These are phyloP conservation scores for Aspergillus amoenus DNA, from an alignment of 2,329 filamentous ascomycete species.

Conservation along the genomic window DNA sequence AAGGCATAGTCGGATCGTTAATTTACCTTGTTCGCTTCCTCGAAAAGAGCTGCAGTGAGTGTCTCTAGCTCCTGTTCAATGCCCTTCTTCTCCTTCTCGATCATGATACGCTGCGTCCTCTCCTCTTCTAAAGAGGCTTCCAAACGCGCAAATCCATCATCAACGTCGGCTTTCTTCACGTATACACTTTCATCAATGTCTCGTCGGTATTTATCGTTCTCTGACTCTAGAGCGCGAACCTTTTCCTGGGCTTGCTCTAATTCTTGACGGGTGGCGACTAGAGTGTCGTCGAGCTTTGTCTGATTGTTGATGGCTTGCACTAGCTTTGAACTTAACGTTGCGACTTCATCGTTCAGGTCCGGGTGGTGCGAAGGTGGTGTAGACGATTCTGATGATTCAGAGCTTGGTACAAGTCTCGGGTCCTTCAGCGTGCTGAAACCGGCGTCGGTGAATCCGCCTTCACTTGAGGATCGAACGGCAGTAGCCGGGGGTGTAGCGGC, in stretches of 20 bases:
- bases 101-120: slow-evolving; percentile 61
- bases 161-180: slow-evolving; percentile 71
- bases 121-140: slow-evolving; percentile 64
- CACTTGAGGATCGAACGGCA: slow-evolving; percentile 25
- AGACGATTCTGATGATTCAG: slow-evolving; percentile 36
- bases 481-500: slow-evolving; percentile 26
- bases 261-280: slow-evolving; percentile 80
- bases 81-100: slow-evolving; percentile 77
- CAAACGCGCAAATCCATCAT: slow-evolving; percentile 66
- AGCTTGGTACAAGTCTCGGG: slow-evolving; percentile 37
- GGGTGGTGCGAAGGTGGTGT: slow-evolving; percentile 49
- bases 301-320: slow-evolving; percentile 98
- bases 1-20: not conserved
- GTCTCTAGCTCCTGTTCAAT: slow-evolving; percentile 92
- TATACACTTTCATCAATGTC: slow-evolving; percentile 72
- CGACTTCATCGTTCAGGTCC: slow-evolving; percentile 73
- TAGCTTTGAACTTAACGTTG: slow-evolving; percentile 88
- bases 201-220: slow-evolving; percentile 67
- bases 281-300: slow-evolving; percentile 82
- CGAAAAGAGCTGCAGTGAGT: slow-evolving; percentile 88
- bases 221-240: slow-evolving; percentile 67
- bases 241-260: slow-evolving; percentile 70
- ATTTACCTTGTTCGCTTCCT: slow-evolving; percentile 83
- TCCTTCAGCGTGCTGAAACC: slow-evolving; percentile 50
- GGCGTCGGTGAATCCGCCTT: slow-evolving; percentile 35